Evolutionary conservation across 495 filamentous ascomycete species (phyloP).

Genomic region (Aspergillus sparsus): DNA sequence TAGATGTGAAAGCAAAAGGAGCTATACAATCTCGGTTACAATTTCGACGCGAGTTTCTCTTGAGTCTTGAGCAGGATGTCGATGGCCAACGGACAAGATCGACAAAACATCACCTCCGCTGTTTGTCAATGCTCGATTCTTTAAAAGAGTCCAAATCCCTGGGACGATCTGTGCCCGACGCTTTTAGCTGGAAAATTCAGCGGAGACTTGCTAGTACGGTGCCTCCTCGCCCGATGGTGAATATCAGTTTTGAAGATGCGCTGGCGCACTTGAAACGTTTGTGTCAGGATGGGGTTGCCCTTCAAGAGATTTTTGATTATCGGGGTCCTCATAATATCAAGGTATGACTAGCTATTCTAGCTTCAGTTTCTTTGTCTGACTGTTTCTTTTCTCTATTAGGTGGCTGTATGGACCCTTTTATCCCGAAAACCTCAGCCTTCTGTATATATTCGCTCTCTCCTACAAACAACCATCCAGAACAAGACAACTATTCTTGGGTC

Average conservation of each 20-base stretch:
- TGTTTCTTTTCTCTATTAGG: conserved; percentile 36
- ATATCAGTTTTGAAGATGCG: conserved; percentile 70
- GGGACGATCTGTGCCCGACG: conserved; percentile 66
- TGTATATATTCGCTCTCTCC: conserved; percentile 77
- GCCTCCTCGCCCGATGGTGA: conserved; percentile 86
- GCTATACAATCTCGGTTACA: conserved; percentile 65
- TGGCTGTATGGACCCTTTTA: conserved; percentile 65
- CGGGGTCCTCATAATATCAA: conserved; percentile 64
- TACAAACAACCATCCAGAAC: conserved; percentile 75
- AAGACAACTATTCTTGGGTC: conserved; percentile 65
- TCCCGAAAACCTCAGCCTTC: conserved; percentile 79
- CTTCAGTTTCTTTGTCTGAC: conserved; percentile 36
- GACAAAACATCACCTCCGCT: conserved; percentile 42
- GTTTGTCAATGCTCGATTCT: conserved; percentile 46
- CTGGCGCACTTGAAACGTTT: conserved; percentile 67
- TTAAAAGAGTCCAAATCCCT: conserved; percentile 59
- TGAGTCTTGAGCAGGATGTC: conserved; percentile 49
- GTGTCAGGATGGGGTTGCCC: conserved; percentile 70
- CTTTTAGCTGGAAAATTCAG: conserved; percentile 90
- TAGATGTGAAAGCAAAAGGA: conserved; percentile 52
- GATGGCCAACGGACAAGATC: conserved; percentile 43
- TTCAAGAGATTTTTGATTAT: conserved; percentile 68
- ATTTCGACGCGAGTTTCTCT: conserved; percentile 65
- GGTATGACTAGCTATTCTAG: conserved; percentile 27
- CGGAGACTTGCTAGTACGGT: conserved; percentile 86